Evolutionary conservation across 352 stramenopile species (phyloP), one percentile per base, ranked within the genome.

Genomic region (Phytophthora tubulina): DNA sequence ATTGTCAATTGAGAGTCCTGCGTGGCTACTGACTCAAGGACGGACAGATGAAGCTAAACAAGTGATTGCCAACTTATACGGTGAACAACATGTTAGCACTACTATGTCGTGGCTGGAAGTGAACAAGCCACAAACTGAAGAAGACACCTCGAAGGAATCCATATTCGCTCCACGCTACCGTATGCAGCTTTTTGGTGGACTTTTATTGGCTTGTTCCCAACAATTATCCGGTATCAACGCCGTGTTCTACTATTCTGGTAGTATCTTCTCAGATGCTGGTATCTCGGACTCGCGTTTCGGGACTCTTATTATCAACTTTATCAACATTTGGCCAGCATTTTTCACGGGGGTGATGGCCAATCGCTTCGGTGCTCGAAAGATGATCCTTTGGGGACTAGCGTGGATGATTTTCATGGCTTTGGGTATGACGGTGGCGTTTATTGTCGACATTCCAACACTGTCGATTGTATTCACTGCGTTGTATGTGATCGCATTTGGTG

Each of bases 11-110:
- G 72, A 84, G 52, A 82, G 74, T 57, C 74, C 77, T 7, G 65
- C 67, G 21, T 84, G 77, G 74, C 72, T 84, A 38, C 52, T 84
- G 27, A 62, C 56, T 39, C 67, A 84, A 49, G 64, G 63, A 4
- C 53, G 50, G 27, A 63, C 53, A 10, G 42, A 65, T 0, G 71
- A 80, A 31, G 73, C 77, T 0, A 66, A 82, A 38, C 38, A 72
- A 38, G 67, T 72, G 33, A 65, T 82, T 21, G 59, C 58, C 13
- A 46, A 38, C 7, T 33, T 82, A 15, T 82, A 76, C 30, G 75
- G 75, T 3, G 50, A 75, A 33, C 67, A 82, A 33, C 32, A 82
- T 17, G 69, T 78, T 4, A 38, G 39, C 35, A 75, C 65, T 6
- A 68, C 63, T 9, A 31, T 80, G 21, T 39, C 39, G 5, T 82